phyloP scores from a whole-genome alignment of 2,329 filamentous ascomycete genomes.

The Bretziella fagacearum region DNA sequence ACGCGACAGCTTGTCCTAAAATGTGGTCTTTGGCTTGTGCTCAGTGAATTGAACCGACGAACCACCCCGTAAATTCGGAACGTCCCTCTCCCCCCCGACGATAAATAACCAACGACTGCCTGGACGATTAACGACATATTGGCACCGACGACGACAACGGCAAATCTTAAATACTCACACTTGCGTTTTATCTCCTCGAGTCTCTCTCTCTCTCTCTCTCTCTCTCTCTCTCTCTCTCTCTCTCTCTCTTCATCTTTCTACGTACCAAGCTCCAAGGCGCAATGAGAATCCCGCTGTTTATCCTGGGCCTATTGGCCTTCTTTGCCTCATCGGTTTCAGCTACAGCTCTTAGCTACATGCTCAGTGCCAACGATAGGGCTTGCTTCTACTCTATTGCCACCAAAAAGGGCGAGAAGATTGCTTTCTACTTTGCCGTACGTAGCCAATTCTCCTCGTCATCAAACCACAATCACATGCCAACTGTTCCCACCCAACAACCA shows the following conservation, averaged over 20 bases:
- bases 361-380: conserved; percentile 78
- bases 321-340: conserved; percentile 56
- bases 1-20: conserved; percentile 19
- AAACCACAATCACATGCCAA: background rate
- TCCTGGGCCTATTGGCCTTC: conserved; percentile 54
- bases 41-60: too few relatives aligned
- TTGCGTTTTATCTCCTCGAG: background rate
- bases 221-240: background rate
- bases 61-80: too few relatives aligned
- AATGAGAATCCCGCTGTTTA: conserved; percentile 50
- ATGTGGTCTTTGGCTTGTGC: conserved; percentile 11
- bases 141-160: too few relatives aligned
- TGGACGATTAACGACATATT: background rate
- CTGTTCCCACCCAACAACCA: too few relatives aligned
- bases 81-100: too few relatives aligned
- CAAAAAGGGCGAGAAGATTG: conserved; percentile 69
- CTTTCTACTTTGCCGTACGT: conserved; percentile 94
- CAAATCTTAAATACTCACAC: background rate
- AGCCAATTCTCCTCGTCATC: too few relatives aligned
- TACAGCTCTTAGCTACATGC: conserved; percentile 86
- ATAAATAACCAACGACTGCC: too few relatives aligned
- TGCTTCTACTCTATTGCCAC: conserved; percentile 83
- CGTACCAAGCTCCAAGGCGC: conserved; percentile 19
- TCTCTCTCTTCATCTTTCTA: too few relatives aligned
- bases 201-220: background rate